Conservation (phyloP, 2,329 filamentous ascomycete genomes). For the Periconia sp. region DNA sequence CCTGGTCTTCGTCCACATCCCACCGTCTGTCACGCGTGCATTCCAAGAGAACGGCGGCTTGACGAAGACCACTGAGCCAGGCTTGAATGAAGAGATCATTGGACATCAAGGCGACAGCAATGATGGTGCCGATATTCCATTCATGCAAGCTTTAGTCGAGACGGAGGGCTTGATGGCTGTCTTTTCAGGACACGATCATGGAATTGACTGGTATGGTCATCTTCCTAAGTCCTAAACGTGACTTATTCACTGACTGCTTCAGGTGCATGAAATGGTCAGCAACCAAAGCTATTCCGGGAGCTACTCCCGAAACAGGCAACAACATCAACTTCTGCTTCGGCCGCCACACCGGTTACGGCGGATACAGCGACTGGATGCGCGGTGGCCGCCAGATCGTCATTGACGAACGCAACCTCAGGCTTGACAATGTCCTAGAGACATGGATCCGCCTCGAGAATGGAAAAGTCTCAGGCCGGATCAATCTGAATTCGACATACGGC, state of each 20-base stretch:
- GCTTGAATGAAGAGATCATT: conserved; percentile 41
- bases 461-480: conserved; percentile 57
- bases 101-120: conserved; percentile 41
- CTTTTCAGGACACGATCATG: conserved; percentile 73
- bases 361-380: conserved; percentile 69
- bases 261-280: conserved; percentile 51
- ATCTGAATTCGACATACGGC: conserved; percentile 66
- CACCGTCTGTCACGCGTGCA: conserved; percentile 28
- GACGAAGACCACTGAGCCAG: conserved; percentile 50
- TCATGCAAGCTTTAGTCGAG: conserved; percentile 66
- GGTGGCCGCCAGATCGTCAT: conserved; percentile 65
- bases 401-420: conserved; percentile 48
- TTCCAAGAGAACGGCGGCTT: conserved; percentile 56
- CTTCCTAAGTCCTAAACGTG: too few relatives aligned
- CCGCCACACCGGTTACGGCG: conserved; percentile 72
- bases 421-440: conserved; percentile 56
- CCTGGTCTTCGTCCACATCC: conserved; percentile 64
- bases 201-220: conserved; percentile 24
- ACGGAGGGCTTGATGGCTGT: conserved; percentile 54
- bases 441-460: conserved; percentile 68
- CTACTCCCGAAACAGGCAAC: conserved; percentile 44
- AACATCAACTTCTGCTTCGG: conserved; percentile 63
- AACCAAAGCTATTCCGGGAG: conserved; percentile 27
- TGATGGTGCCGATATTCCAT: conserved; percentile 60
- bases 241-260: background rate